Evolutionary conservation across 129 eudicot species (phyloP).

Genomic region (Erigeron canadensis): DNA sequence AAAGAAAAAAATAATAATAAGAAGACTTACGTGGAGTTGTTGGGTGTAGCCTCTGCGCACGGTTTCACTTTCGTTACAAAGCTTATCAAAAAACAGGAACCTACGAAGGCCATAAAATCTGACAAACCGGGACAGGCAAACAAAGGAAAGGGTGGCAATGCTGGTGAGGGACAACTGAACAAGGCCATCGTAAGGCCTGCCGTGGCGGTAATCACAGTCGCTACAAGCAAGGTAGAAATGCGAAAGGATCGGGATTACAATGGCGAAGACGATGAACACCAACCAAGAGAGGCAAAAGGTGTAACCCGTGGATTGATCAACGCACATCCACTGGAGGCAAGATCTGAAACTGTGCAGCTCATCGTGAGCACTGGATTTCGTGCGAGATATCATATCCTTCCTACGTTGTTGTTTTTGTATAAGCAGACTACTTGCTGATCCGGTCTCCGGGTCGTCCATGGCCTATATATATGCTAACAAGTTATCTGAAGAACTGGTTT

Average conservation of each 20-base stretch:
- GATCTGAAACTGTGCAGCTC: slow-evolving; percentile 72
- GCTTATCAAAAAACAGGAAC: slow-evolving; percentile 85
- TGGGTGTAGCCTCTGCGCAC: slow-evolving; percentile 61
- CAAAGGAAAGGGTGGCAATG: slow-evolving; percentile 80
- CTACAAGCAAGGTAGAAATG: slow-evolving; percentile 69
- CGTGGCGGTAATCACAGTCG: slow-evolving; percentile 60
- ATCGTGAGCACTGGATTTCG: slow-evolving; percentile 56
- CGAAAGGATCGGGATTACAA: slow-evolving; percentile 62
- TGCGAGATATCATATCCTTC: slow-evolving; percentile 35
- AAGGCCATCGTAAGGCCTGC: slow-evolving; percentile 58
- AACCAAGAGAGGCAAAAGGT: slow-evolving; percentile 60
- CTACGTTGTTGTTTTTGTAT: slow-evolving; percentile 16
- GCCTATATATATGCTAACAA: neutral
- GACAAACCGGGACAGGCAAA: slow-evolving; percentile 58
- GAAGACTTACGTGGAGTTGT: slow-evolving; percentile 61
- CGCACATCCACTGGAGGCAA: slow-evolving; percentile 84
- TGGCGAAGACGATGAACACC: slow-evolving; percentile 57
- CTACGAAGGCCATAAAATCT: slow-evolving; percentile 63
- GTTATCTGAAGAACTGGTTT: too few species aligned
- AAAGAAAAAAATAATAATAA: neutral
- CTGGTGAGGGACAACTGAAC: slow-evolving; percentile 76
- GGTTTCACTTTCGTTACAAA: slow-evolving; percentile 70
- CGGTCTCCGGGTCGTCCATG: slow-evolving; percentile 42
- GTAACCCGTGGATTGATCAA: slow-evolving; percentile 62
- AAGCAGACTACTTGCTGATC: slow-evolving; percentile 26